Conservation (phyloP, 805 yeast genomes). For the Cyberlindnera petersonii region DNA sequence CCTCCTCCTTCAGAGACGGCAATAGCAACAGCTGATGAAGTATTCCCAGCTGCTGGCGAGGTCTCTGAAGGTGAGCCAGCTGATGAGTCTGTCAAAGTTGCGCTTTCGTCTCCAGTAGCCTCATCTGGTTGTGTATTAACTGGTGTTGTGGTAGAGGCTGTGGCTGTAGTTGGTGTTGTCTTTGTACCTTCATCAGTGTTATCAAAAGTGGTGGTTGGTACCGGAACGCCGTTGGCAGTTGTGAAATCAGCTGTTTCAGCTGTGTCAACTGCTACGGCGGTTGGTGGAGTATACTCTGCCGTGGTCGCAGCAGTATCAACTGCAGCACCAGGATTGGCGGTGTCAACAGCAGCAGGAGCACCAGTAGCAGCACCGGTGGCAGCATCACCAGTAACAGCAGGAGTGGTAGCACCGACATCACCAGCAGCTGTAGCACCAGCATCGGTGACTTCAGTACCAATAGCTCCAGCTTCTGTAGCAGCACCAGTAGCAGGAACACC, state of each 20-base stretch:
- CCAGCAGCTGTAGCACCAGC: slow-evolving; percentile 19
- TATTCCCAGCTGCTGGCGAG: background rate
- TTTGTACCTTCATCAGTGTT: slow-evolving; percentile 12
- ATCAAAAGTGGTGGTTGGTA: slow-evolving; percentile 14
- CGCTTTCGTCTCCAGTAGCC: background rate
- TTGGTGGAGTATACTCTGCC: no score
- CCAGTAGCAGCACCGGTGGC: slow-evolving; percentile 20
- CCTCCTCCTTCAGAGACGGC: background rate
- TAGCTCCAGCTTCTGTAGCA: background rate
- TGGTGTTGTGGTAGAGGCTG: background rate
- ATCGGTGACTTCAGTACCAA: slow-evolving; percentile 1
- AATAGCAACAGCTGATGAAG: background rate
- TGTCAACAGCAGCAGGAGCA: slow-evolving; percentile 17
- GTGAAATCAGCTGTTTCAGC: background rate
- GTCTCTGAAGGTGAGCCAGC: slow-evolving; percentile 1
- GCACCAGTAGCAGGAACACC: slow-evolving; percentile 10
- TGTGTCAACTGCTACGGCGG: background rate
- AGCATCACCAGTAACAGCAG: slow-evolving; percentile 6
- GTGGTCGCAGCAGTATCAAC: slow-evolving; percentile 20
- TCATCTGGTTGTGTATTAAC: background rate
- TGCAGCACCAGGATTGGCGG: slow-evolving; percentile 15
- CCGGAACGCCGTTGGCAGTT: slow-evolving; percentile 10
- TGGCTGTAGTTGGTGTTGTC: slow-evolving; percentile 8
- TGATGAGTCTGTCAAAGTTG: background rate
- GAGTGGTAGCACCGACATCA: slow-evolving; percentile 10